phyloP scores from a whole-genome alignment of 1,284 basidiomycete genomes.

The Cutaneotrichosporon sp. region DNA sequence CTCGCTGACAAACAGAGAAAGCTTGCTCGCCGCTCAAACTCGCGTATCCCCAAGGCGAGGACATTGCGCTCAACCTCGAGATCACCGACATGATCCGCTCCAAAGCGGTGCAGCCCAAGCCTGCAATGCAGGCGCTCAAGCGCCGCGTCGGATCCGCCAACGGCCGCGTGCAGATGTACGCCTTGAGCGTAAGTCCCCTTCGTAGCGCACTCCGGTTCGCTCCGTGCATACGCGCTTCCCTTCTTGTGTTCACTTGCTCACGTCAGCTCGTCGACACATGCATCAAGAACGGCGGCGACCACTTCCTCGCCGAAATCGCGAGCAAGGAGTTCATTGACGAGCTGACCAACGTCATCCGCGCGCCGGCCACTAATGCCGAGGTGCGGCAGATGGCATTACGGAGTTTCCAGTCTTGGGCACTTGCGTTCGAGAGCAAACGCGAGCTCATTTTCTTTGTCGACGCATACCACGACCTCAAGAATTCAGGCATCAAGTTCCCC shows the following conservation, averaged over 20 bases:
- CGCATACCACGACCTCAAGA: slow-evolving; percentile 70
- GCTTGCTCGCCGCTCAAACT: slow-evolving; percentile 49
- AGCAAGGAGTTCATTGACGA: slow-evolving; percentile 93
- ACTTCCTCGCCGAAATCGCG: slow-evolving; percentile 76
- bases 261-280: slow-evolving; percentile 85
- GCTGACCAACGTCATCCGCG: slow-evolving; percentile 39
- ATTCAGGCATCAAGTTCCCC: slow-evolving; percentile 58
- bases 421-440: slow-evolving; percentile 78
- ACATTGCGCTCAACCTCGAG: slow-evolving; percentile 90
- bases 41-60: slow-evolving; percentile 57
- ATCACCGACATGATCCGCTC: slow-evolving; percentile 95
- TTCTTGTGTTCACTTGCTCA: too few relatives aligned
- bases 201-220: too few relatives aligned
- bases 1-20: slow-evolving; percentile 38
- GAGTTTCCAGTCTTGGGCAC: slow-evolving; percentile 85
- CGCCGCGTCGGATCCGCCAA: slow-evolving; percentile 87
- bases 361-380: slow-evolving; percentile 61
- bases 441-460: slow-evolving; percentile 70
- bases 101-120: slow-evolving; percentile 77
- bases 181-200: slow-evolving; percentile 72
- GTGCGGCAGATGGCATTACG: slow-evolving; percentile 77
- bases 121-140: slow-evolving; percentile 85
- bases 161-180: slow-evolving; percentile 87
- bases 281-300: slow-evolving; percentile 96
- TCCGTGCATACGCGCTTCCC: too few relatives aligned